These are phyloP conservation scores for Metschnikowia proteae DNA, from an alignment of 805 yeast species.

Conservation along the genomic window DNA sequence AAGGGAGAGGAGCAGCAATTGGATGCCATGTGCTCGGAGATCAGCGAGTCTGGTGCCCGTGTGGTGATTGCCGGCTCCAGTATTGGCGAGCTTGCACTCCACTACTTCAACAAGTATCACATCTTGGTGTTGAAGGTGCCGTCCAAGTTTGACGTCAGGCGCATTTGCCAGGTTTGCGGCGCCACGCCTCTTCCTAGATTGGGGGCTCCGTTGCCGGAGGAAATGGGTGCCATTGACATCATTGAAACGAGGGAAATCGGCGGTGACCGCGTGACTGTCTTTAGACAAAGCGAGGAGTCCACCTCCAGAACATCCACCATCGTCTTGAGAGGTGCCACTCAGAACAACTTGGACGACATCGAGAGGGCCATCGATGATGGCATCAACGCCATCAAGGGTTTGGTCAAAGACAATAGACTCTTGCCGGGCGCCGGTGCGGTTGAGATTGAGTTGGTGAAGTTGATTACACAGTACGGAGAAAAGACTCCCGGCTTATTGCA, in stretches of 20 bases:
- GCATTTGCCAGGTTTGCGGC: slow-evolving; percentile 94
- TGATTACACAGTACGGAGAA: slow-evolving; percentile 83
- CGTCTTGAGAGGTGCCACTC: slow-evolving; percentile 93
- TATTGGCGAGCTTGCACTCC: slow-evolving; percentile 89
- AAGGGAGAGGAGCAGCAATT: slow-evolving; percentile 95
- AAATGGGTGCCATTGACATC: slow-evolving; percentile 81
- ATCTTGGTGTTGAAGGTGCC: slow-evolving; percentile 86
- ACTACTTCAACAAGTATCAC: slow-evolving; percentile 82
- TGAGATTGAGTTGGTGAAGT: slow-evolving; percentile 81
- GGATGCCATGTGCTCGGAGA: slow-evolving; percentile 78
- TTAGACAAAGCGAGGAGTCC: slow-evolving; percentile 69
- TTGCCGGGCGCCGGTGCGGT: slow-evolving; percentile 96
- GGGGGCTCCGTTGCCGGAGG: slow-evolving; percentile 94
- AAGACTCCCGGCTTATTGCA: slow-evolving; percentile 90
- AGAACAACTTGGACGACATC: slow-evolving; percentile 86
- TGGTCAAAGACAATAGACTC: slow-evolving; percentile 72
- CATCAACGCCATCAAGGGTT: slow-evolving; percentile 84
- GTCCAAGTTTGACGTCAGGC: slow-evolving; percentile 89
- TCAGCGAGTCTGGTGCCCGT: slow-evolving; percentile 76
- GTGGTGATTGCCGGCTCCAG: slow-evolving; percentile 94
- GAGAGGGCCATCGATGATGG: slow-evolving; percentile 98
- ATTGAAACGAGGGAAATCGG: slow-evolving; percentile 94
- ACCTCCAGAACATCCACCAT: slow-evolving; percentile 81
- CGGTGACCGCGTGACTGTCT: slow-evolving; percentile 93
- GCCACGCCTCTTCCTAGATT: slow-evolving; percentile 93